Conservation (phyloP, 306 rosid genomes). For the Clitoria ternatea region DNA sequence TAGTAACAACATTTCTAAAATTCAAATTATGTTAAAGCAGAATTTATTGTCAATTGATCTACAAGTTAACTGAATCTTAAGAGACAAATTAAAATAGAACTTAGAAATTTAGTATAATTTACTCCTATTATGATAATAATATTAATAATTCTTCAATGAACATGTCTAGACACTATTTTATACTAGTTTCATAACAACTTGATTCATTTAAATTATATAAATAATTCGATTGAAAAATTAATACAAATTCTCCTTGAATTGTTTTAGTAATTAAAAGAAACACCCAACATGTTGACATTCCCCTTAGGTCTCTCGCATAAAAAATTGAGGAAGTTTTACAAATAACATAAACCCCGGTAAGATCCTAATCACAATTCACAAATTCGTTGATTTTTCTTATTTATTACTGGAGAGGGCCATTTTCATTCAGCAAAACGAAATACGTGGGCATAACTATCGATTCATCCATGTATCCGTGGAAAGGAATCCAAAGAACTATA, state of each 20-base stretch:
- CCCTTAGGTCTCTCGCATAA: background rate
- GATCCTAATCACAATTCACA: background rate
- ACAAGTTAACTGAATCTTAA: no score
- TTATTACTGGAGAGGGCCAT: background rate
- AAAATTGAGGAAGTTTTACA: background rate
- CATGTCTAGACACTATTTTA: background rate
- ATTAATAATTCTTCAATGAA: background rate
- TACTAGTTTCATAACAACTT: background rate
- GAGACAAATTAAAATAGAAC: no score
- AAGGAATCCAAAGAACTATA: constrained; percentile 20
- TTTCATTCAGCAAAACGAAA: background rate
- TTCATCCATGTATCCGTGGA: background rate
- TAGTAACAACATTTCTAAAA: no score
- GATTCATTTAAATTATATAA: background rate
- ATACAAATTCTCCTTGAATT: background rate
- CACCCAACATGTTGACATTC: background rate
- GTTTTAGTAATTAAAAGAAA: background rate
- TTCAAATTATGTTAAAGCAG: no score
- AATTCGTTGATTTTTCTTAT: no score
- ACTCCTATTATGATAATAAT: background rate
- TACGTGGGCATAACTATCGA: background rate
- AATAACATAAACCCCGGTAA: background rate
- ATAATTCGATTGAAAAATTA: background rate
- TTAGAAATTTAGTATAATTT: no score
- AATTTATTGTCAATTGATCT: no score